phyloP scores from a whole-genome alignment of 108 stramenopile genomes.

The Nitzschia sp. region DNA sequence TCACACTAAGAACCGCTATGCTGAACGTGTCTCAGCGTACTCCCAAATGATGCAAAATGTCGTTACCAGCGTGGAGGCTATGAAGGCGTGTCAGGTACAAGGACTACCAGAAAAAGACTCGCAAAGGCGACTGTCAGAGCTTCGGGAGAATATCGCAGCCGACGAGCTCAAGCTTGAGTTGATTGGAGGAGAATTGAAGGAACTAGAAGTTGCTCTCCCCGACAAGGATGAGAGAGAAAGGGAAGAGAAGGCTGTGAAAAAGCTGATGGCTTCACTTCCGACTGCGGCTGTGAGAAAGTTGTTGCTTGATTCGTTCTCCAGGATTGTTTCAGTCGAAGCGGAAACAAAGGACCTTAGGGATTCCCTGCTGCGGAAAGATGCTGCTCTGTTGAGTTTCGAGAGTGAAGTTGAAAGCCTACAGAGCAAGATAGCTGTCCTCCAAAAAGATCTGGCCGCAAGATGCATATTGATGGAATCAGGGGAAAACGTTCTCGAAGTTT shows the following conservation, averaged over 20 bases:
- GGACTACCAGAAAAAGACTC: constrained; percentile 3
- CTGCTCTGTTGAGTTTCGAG: constrained; percentile 65
- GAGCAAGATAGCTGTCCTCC: constrained; percentile 38
- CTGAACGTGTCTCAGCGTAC: constrained; percentile 63
- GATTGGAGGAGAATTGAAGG: constrained; percentile 64
- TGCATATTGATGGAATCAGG: constrained; percentile 33
- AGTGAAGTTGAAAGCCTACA: constrained; percentile 57
- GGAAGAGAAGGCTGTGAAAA: constrained; percentile 35
- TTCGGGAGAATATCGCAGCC: constrained; percentile 54
- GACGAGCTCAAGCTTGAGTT: constrained; percentile 80
- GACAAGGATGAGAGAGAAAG: constrained; percentile 24
- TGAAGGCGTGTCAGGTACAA: constrained; percentile 36
- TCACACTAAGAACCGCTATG: constrained; percentile 45
- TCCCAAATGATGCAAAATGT: constrained; percentile 65
- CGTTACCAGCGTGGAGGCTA: constrained; percentile 53
- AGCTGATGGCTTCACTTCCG: constrained; percentile 53
- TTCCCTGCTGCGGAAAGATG: constrained; percentile 52
- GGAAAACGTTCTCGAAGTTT: constrained; percentile 34
- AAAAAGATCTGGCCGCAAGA: constrained; percentile 47
- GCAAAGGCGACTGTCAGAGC: constrained; percentile 13
- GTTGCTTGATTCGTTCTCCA: constrained; percentile 60
- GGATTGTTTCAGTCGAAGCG: constrained; percentile 50
- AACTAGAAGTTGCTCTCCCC: constrained; percentile 44
- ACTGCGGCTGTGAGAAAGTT: constrained; percentile 59
- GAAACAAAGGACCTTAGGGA: constrained; percentile 33